A percentile compares a stretch with the other conserved stretches of the same genome.
phyloP scores from a whole-genome alignment of 2,329 filamentous ascomycete species.

The Rhinocladiella mackenziei region DNA sequence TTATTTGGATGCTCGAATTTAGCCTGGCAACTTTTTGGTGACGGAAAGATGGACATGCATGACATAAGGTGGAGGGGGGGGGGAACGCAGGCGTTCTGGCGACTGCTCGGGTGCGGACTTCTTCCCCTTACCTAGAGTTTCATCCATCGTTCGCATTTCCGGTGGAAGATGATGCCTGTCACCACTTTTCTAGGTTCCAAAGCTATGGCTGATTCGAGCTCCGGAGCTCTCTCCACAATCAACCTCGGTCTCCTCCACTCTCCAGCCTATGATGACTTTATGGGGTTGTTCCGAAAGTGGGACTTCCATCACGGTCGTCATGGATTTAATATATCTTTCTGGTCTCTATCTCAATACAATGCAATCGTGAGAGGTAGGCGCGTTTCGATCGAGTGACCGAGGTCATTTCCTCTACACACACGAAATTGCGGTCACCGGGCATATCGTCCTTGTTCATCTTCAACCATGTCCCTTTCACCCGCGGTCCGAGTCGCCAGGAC shows the following conservation, averaged over 20 bases:
- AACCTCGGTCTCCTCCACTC: neutral
- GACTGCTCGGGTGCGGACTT: slow-evolving; percentile 3
- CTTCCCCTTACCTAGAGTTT: slow-evolving; percentile 1
- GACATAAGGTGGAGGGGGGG: too few relatives aligned
- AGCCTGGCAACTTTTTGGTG: too few relatives aligned
- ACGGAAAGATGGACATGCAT: neutral
- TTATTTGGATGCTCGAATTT: too few relatives aligned
- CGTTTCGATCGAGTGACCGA: too few relatives aligned
- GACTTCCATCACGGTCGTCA: too few relatives aligned
- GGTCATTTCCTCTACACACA: too few relatives aligned
- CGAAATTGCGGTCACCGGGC: too few relatives aligned
- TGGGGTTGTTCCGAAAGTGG: too few relatives aligned
- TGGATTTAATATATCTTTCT: too few relatives aligned
- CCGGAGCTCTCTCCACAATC: neutral
- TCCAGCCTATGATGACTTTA: too few relatives aligned
- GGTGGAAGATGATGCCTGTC: neutral
- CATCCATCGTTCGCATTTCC: neutral
- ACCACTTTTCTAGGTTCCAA: neutral
- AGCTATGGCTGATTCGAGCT: neutral
- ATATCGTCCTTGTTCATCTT: neutral
- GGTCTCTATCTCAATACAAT: too few relatives aligned
- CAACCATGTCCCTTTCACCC: slow-evolving; percentile 36
- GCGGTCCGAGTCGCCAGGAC: slow-evolving; percentile 45
- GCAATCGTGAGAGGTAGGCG: too few relatives aligned
- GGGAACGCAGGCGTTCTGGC: neutral